Percentiles rank a stretch among this genome's conserved stretches.
phyloP scores from a whole-genome alignment of 768 basidiomycete genomes.

The Leccinellum luteum region DNA sequence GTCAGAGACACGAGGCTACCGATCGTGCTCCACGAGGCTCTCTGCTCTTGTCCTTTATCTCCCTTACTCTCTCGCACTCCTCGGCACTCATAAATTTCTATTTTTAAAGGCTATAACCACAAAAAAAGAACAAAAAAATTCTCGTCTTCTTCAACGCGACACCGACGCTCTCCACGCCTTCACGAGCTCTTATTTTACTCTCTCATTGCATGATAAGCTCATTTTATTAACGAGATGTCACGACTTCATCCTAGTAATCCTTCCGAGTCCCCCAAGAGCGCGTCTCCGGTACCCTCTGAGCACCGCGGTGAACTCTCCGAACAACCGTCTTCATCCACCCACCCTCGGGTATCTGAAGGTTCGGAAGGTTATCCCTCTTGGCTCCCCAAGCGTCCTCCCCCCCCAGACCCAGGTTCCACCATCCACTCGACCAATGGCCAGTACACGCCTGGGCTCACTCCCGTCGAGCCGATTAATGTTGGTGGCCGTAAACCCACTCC shows the following conservation, averaged over 20 bases:
- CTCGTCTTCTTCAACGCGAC: constrained; percentile 31
- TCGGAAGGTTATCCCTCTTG: constrained; percentile 80
- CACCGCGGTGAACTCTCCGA: constrained; percentile 31
- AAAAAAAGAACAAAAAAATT: constrained; percentile 21
- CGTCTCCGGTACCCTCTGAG: constrained; percentile 26
- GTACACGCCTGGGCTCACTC: constrained; percentile 32
- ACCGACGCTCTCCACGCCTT: constrained; percentile 27
- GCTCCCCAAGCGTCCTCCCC: constrained; percentile 77
- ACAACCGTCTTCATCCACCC: constrained; percentile 35
- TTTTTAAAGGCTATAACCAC: not conserved
- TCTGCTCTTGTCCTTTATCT: constrained; percentile 31
- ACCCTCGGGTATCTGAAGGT: constrained; percentile 36
- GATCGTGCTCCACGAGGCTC: constrained; percentile 47
- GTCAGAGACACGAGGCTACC: constrained; percentile 49
- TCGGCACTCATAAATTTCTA: constrained; percentile 17
- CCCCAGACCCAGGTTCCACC: constrained; percentile 72
- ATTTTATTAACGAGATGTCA: constrained; percentile 37
- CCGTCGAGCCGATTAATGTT: constrained; percentile 33
- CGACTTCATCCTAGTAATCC: constrained; percentile 31
- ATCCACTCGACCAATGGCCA: constrained; percentile 54
- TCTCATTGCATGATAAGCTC: constrained; percentile 27
- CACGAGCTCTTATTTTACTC: constrained; percentile 31
- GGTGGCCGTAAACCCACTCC: constrained; percentile 82
- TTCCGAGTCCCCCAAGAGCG: constrained; percentile 32
- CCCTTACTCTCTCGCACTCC: constrained; percentile 22